Evolutionary conservation across 75 land plant species (phyloP).

Genomic region (Selaginella tamariscina): DNA sequence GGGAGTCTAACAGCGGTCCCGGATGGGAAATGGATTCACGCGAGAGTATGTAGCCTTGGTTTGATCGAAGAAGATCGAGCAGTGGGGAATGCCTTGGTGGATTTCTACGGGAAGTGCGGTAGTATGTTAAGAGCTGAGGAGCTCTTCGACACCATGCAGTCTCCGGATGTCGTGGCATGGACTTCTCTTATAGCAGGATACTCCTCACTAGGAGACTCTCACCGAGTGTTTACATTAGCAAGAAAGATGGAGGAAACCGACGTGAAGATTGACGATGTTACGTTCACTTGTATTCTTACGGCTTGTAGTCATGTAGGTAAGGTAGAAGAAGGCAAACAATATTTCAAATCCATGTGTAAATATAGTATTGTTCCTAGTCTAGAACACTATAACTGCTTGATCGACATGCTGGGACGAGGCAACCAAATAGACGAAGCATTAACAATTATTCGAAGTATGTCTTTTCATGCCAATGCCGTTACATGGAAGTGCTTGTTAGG

Average conservation of each 20-base stretch:
- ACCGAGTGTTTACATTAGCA: no score
- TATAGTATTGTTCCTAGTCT: constrained; percentile 14
- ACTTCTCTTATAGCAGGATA: no score
- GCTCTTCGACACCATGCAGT: no score
- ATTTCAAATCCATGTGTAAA: constrained; percentile 3
- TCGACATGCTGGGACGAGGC: constrained; percentile 18
- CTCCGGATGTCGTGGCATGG: no score
- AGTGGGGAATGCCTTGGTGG: constrained; percentile 32
- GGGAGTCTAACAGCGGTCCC: no score
- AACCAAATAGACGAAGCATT: constrained; percentile 14
- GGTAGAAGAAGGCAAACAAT: not conserved
- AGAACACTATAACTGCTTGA: constrained; percentile 24
- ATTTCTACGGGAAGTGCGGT: constrained; percentile 45
- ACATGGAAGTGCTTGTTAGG: constrained; percentile 16
- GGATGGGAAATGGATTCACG: no score
- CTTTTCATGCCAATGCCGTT: constrained; percentile 10
- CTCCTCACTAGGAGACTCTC: no score
- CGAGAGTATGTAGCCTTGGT: not conserved
- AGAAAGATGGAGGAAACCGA: no score
- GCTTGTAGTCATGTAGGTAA: constrained; percentile 19
- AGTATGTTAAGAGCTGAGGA: no score
- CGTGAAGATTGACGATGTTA: no score
- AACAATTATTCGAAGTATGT: constrained; percentile 6
- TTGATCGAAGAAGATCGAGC: constrained; percentile 13
- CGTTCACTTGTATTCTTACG: no score